A percentile compares a stretch with the other conserved stretches of the same genome.
Evolutionary conservation across 306 rosid species (phyloP).

Genomic region (Vigna nakashimae): DNA sequence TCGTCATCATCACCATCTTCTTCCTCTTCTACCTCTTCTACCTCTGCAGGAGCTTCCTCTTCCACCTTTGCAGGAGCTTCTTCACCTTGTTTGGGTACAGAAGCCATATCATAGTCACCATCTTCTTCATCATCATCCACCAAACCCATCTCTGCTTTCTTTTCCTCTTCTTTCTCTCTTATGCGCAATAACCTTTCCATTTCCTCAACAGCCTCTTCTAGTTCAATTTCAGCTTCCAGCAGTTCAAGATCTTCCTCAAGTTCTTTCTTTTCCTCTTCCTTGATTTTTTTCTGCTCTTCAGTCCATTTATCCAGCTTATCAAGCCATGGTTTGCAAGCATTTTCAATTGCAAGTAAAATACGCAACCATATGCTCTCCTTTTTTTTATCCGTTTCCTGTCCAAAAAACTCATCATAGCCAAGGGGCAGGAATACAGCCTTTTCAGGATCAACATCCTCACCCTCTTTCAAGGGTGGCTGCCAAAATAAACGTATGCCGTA

Average conservation of each 20-base stretch:
- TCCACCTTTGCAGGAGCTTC: constrained; percentile 50
- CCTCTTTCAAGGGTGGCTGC: constrained; percentile 79
- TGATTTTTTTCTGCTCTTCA: constrained; percentile 65
- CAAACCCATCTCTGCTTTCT: constrained; percentile 63
- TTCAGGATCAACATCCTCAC: constrained; percentile 72
- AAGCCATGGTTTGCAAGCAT: constrained; percentile 55
- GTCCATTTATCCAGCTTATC: constrained; percentile 71
- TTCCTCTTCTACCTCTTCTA: background rate
- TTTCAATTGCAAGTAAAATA: constrained; percentile 56
- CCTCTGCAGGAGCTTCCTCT: constrained; percentile 35
- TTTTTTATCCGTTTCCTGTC: constrained; percentile 38
- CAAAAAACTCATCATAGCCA: constrained; percentile 88
- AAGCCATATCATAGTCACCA: constrained; percentile 60
- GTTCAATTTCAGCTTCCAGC: constrained; percentile 70
- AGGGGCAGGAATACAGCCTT: constrained; percentile 78
- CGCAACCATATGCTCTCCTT: constrained; percentile 50
- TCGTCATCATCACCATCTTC: constrained; percentile 25
- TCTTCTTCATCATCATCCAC: constrained; percentile 37
- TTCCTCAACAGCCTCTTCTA: constrained; percentile 79
- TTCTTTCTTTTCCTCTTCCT: constrained; percentile 61
- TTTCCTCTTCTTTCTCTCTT: constrained; percentile 77
- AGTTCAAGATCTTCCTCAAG: constrained; percentile 73
- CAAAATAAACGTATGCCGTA: constrained; percentile 85
- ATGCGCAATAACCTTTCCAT: constrained; percentile 67
- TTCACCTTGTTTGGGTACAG: constrained; percentile 55